A percentile compares a stretch with the other conserved stretches of the same genome.
phyloP scores from a whole-genome alignment of 495 filamentous ascomycete species.

The Penicillium lagena region DNA sequence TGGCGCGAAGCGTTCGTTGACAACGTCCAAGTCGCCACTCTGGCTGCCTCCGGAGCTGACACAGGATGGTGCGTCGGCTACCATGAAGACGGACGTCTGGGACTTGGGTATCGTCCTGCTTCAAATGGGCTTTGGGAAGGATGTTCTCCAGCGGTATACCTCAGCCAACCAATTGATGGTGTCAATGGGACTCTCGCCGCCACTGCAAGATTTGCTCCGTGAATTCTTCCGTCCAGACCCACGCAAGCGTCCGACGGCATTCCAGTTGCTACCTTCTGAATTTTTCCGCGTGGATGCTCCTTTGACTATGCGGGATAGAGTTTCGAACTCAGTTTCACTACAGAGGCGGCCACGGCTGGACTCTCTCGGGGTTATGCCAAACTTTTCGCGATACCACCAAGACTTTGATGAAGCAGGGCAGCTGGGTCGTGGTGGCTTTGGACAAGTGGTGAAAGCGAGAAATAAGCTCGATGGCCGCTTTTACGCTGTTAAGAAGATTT shows the following conservation, averaged over 20 bases:
- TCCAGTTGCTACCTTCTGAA: conserved; percentile 82
- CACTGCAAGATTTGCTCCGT: conserved; percentile 70
- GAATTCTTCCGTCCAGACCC: conserved; percentile 78
- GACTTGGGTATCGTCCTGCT: conserved; percentile 82
- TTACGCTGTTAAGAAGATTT: conserved; percentile 96
- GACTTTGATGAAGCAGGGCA: conserved; percentile 88
- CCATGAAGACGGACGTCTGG: conserved; percentile 89
- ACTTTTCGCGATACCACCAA: conserved; percentile 67
- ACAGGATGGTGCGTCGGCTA: conserved; percentile 49
- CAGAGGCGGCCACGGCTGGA: conserved; percentile 40
- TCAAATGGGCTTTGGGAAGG: conserved; percentile 89
- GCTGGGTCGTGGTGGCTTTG: conserved; percentile 90
- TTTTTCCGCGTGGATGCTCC: conserved; percentile 63
- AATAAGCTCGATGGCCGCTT: conserved; percentile 89
- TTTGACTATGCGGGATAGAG: conserved; percentile 29
- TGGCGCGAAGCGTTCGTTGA: conserved; percentile 33
- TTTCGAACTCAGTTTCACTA: conserved; percentile 33
- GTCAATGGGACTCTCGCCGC: conserved; percentile 59
- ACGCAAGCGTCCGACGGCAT: conserved; percentile 80
- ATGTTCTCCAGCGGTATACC: conserved; percentile 66
- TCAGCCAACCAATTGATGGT: conserved; percentile 65
- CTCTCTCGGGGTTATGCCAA: conserved; percentile 31
- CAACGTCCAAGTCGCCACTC: conserved; percentile 64
- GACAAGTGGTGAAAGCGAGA: conserved; percentile 93
- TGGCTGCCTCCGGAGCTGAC: conserved; percentile 81